Conservation (phyloP, 2,329 filamentous ascomycete species). For the Lojkania enalia region DNA sequence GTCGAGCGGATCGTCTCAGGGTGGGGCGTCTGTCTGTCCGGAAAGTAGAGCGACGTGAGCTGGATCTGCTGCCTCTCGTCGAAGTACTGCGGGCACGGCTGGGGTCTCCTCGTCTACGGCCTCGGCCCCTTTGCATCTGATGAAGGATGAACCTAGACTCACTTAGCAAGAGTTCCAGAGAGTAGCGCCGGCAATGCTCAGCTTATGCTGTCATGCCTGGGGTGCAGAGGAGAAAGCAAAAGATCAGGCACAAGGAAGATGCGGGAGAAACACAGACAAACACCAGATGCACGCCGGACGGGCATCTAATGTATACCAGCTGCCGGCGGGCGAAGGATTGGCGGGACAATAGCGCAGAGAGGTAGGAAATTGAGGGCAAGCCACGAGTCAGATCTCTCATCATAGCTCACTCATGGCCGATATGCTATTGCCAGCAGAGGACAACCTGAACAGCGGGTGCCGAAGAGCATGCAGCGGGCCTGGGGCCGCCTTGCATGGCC, state of each 20-base stretch:
- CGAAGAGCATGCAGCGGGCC: constrained; percentile 14
- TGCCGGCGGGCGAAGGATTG: constrained; percentile 19
- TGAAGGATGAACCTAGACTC: constrained; percentile 34
- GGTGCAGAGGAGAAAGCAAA: constrained; percentile 11
- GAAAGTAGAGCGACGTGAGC: constrained; percentile 23
- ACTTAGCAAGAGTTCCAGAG: constrained; percentile 32
- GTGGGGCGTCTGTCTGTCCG: constrained; percentile 23
- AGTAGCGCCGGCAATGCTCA: constrained; percentile 23
- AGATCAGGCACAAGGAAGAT: constrained; percentile 23
- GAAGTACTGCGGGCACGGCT: constrained; percentile 31
- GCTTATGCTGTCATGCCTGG: constrained; percentile 27
- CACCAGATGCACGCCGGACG: constrained; percentile 10
- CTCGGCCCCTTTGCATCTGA: constrained; percentile 43
- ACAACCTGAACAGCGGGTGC: constrained; percentile 8
- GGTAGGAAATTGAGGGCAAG: constrained; percentile 40
- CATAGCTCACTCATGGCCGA: constrained; percentile 22
- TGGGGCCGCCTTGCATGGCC: constrained; percentile 26
- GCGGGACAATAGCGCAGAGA: constrained; percentile 19
- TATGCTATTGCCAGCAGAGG: constrained; percentile 26
- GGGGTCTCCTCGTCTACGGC: constrained; percentile 40
- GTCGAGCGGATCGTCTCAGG: constrained; percentile 37
- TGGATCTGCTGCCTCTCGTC: constrained; percentile 31
- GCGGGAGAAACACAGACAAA: constrained; percentile 8
- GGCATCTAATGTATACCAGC: constrained; percentile 20
- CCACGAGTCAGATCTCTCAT: constrained; percentile 40